Evolutionary conservation across 495 filamentous ascomycete genomes (phyloP), one percentile per base, ranked within the genome.

Genomic region (Penicillium paradoxum): DNA sequence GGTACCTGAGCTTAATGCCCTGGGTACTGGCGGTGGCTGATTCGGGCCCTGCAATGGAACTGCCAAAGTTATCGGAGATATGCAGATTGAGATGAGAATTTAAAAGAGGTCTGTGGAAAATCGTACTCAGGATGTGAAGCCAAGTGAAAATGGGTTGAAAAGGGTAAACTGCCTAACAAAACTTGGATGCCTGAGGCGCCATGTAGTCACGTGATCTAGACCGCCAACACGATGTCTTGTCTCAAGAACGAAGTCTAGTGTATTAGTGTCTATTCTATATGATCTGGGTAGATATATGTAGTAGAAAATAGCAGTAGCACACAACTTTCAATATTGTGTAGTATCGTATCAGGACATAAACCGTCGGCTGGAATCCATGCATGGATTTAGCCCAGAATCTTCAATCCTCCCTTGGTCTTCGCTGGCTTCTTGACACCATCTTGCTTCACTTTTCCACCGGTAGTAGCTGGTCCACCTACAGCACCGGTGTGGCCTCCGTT

Each of bases 321-420:
- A 22, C 9, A 18, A 15, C 17, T 32, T 27, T 6, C 3, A 14
- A 27, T 18, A 11, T 9, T 15, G 13, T 2, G 7, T 15, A 17
- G 7, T 27, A 4, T 18, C 8, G n/a, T 27, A 37, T 36, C 45
- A 3, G 36, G 6, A 14, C 32, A 25, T 21, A 24, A 36, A 36
- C 15, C 14, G 10, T n/a, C 8, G 19, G 19, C 15, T 19, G 17
- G 14, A 17, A 25, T 37, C 34, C 14, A 15, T 37, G 5, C 3
- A 15, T 18, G 27, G 14, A 24, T 2, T 83, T 72, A 95, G 54
- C 90, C 90, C 34, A 95, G 66, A 50, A 95, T 73, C 66, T 79
- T 88, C 63, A 91, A 60, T 3, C 89, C 89, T 7, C 84, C 85
- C 71, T 89, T 89, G 1, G 86, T 91, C 76, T 91, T 91, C 43